Conservation (phyloP, 1,284 basidiomycete species). For the Agaricales sp. region DNA sequence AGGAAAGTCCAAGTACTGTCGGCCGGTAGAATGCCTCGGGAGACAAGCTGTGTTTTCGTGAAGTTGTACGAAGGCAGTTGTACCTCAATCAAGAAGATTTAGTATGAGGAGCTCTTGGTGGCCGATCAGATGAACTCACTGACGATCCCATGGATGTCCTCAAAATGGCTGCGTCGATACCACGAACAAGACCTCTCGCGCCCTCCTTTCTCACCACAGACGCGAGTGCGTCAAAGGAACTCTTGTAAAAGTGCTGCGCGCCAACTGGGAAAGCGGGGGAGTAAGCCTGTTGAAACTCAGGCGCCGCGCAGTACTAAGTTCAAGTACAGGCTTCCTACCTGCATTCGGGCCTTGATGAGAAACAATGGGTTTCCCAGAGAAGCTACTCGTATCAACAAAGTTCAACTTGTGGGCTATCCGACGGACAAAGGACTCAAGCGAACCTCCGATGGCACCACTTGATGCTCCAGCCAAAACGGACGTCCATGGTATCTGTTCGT, state of each 20-base stretch:
- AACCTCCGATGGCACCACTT: conserved; percentile 87
- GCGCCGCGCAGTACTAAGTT: not conserved
- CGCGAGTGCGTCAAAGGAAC: conserved; percentile 68
- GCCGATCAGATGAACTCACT: conserved; percentile 26
- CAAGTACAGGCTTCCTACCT: conserved; percentile 36
- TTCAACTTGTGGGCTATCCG: conserved; percentile 4
- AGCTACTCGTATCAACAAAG: no score
- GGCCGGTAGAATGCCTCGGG: conserved; percentile 52
- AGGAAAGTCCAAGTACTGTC: conserved; percentile 85
- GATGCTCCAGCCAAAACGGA: conserved; percentile 80
- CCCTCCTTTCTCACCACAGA: conserved; percentile 78
- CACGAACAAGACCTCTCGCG: conserved; percentile 73
- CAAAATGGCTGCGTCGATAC: conserved; percentile 89
- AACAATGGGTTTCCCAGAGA: conserved; percentile 91
- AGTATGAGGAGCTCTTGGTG: not conserved
- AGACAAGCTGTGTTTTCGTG: conserved; percentile 71
- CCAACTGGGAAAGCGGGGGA: conserved; percentile 92
- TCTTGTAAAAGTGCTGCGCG: conserved; percentile 87
- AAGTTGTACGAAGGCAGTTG: conserved; percentile 96
- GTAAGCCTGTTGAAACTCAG: conserved; percentile 52
- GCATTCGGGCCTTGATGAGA: conserved; percentile 95
- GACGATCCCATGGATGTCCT: conserved; percentile 92
- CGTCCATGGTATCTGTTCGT: conserved; percentile 61
- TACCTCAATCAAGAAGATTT: conserved; percentile 36
- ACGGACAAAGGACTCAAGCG: conserved; percentile 14